Percentiles rank a stretch among this genome's conserved stretches.
phyloP scores from a whole-genome alignment of 352 stramenopile species.

The Pythium folliculosum region DNA sequence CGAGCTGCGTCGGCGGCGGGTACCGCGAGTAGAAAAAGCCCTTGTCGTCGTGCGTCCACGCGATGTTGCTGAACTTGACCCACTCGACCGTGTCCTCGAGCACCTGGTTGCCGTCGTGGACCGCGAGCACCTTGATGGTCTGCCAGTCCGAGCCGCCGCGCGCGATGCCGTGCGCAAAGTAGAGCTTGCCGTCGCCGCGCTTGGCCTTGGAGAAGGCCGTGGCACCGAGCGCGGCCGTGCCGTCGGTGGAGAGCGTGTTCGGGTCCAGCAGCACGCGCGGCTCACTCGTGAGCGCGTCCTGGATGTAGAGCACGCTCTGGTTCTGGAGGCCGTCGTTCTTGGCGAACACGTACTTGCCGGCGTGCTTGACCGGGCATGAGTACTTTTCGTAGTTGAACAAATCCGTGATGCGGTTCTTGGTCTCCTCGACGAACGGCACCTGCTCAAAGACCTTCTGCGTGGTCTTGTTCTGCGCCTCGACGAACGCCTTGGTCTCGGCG shows the following conservation, averaged over 20 bases:
- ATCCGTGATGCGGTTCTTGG: slow-evolving; percentile 75
- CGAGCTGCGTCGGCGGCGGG: slow-evolving; percentile 63
- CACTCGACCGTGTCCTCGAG: slow-evolving; percentile 82
- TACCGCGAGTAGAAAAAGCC: slow-evolving; percentile 89
- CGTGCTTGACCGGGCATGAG: slow-evolving; percentile 72
- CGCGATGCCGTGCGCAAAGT: slow-evolving; percentile 83
- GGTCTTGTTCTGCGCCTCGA: slow-evolving; percentile 71
- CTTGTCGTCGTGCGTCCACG: slow-evolving; percentile 81
- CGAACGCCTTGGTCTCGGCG: slow-evolving; percentile 79
- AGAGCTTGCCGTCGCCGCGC: slow-evolving; percentile 63
- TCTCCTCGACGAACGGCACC: slow-evolving; percentile 70
- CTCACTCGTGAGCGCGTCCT: slow-evolving; percentile 63
- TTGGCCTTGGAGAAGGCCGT: slow-evolving; percentile 77
- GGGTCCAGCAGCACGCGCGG: slow-evolving; percentile 81
- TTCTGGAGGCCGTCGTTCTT: slow-evolving; percentile 90
- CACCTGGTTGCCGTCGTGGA: slow-evolving; percentile 67
- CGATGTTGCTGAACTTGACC: slow-evolving; percentile 88
- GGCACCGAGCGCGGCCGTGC: slow-evolving; percentile 69
- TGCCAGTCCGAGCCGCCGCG: slow-evolving; percentile 85
- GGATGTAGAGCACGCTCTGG: slow-evolving; percentile 88
- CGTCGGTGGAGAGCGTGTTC: slow-evolving; percentile 72
- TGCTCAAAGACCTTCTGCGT: slow-evolving; percentile 67
- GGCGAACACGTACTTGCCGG: slow-evolving; percentile 80
- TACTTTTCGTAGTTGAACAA: slow-evolving; percentile 91
- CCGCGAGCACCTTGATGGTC: slow-evolving; percentile 83